Conservation (phyloP, 345 rosid species). For the Moringa oleifera region DNA sequence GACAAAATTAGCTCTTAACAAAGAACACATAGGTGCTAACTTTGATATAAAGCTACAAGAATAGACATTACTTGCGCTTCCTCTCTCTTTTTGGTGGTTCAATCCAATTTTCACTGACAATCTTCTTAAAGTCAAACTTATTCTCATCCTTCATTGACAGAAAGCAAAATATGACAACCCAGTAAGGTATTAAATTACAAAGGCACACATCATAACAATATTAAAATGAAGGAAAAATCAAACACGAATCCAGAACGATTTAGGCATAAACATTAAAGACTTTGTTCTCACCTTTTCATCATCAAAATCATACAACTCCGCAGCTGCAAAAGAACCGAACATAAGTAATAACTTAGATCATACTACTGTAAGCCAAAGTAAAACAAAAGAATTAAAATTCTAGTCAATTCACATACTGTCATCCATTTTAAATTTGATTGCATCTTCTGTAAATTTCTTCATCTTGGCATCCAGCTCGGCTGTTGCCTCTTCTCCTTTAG, state of each 20-base stretch:
- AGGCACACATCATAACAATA: background rate
- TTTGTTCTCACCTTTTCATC: slow-evolving; percentile 56
- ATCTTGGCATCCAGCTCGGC: slow-evolving; percentile 99
- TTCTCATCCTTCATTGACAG: slow-evolving; percentile 59
- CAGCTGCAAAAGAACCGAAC: slow-evolving; percentile 46
- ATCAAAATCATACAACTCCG: slow-evolving; percentile 91
- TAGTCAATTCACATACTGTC: slow-evolving; percentile 56
- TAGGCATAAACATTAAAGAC: background rate
- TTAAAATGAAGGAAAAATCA: background rate
- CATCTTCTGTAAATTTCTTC: slow-evolving; percentile 98
- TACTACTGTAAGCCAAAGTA: background rate
- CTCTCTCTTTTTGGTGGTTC: slow-evolving; percentile 98
- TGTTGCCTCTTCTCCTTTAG: slow-evolving; percentile 94
- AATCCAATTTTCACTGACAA: slow-evolving; percentile 93
- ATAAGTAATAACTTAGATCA: background rate
- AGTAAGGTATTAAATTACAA: background rate
- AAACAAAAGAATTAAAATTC: slow-evolving; percentile 2
- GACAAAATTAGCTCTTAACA: background rate
- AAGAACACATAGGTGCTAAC: background rate
- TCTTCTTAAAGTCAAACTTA: slow-evolving; percentile 92
- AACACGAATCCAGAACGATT: background rate
- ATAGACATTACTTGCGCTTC: slow-evolving; percentile 79
- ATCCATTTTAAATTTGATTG: slow-evolving; percentile 95
- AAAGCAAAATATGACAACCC: background rate
- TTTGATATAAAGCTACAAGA: background rate